phyloP scores from a whole-genome alignment of 306 rosid genomes.

The Cucurbita ficifolia region DNA sequence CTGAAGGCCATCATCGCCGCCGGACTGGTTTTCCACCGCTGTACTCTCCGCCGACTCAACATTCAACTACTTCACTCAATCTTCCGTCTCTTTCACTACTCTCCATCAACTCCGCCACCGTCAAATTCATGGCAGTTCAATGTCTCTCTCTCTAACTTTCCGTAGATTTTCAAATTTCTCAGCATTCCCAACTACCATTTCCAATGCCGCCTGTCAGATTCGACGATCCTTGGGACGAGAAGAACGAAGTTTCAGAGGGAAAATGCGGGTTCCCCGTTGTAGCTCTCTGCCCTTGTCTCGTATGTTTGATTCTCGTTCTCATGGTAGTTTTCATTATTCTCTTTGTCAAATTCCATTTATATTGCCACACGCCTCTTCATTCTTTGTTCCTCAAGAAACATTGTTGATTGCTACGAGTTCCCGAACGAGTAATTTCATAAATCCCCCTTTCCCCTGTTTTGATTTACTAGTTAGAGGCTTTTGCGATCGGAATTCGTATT shows the following conservation, averaged over 20 bases:
- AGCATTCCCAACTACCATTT: background rate
- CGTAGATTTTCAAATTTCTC: constrained; percentile 19
- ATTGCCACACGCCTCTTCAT: constrained; percentile 73
- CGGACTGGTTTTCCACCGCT: too few species aligned
- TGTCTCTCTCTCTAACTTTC: constrained; percentile 20
- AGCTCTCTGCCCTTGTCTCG: constrained; percentile 74
- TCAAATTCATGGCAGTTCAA: constrained; percentile 37
- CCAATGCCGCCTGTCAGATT: constrained; percentile 40
- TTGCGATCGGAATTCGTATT: constrained; percentile 12
- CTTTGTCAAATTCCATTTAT: constrained; percentile 53
- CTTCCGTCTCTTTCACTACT: background rate
- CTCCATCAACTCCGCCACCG: background rate
- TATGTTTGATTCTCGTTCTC: constrained; percentile 54
- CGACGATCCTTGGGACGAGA: constrained; percentile 20
- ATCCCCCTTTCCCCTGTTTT: background rate
- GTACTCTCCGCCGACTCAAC: background rate
- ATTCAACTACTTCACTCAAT: background rate
- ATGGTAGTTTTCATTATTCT: constrained; percentile 40
- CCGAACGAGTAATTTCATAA: background rate
- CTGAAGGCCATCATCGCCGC: too few species aligned
- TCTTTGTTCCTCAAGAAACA: constrained; percentile 40
- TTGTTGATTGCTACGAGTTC: constrained; percentile 21
- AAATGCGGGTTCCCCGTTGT: constrained; percentile 46
- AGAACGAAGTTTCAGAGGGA: constrained; percentile 21
- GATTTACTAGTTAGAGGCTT: constrained; percentile 15